Evolutionary conservation across 164 flowering plant genomes (phyloP), one percentile per base, ranked within the genome.

Genomic region (Magnolia sinica): DNA sequence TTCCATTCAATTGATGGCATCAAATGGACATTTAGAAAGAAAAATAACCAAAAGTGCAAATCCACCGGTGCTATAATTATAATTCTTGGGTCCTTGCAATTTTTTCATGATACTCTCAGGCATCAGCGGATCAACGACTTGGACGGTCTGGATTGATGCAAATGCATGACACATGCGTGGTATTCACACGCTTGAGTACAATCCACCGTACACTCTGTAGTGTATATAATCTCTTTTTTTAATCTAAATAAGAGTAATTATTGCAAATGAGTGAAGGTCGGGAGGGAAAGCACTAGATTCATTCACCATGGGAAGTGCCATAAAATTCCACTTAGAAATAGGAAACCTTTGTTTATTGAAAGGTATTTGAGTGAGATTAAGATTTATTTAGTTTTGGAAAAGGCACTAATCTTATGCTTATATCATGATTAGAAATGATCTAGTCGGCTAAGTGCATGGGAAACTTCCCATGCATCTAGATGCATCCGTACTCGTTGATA

Each of bases 281-380:
- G 73, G 73, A 31, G 58, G 68, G 76, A 68, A 82, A 67, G 74
- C 79, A 74, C 65, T 70, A 71, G 61, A 76, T 72, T 74, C 75
- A 76, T 78, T 78, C 67, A 74, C 89, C 85, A 50, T 77, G 69
- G 81, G 84, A 79, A 86, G 89, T 86, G 81, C 84, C 82, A 86
- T 80, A 74, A 86, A 76, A 77, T 3, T 82, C 87, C 89, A 86
- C 88, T 85, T 74, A 50, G 76, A 72, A 85, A 76, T 65, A 63
- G 80, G 74, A 78, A 73, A 24, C 1, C 9, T 51, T 73, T 78
- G 73, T 70, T 82, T 69, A 65, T 74, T 81, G 37, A 50, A 84
- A 8, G 79, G 55, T 64, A 31, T 76, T 29, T 55, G 37, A 81
- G 71, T 50, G 76, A 78, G 20, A 20, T 49, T 73, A 20, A n/a